Evolutionary conservation across 1,284 basidiomycete genomes (phyloP), one percentile per base, ranked within the genome.

Genomic region (Irpex sp.): DNA sequence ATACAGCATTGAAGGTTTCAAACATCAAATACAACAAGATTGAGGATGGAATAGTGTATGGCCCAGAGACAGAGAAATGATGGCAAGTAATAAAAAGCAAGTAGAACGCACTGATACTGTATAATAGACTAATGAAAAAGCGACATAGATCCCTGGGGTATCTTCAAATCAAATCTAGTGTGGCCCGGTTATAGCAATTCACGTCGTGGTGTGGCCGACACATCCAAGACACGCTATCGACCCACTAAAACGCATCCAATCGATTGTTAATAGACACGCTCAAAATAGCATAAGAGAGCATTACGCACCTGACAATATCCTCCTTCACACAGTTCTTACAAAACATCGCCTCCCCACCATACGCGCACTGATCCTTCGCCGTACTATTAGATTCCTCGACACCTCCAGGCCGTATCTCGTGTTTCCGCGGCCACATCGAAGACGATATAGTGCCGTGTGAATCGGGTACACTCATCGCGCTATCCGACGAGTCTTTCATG

Each of bases 251-350:
- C 9, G 49, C 18, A 6, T 4, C 49, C 49, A 1, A 54, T 54
- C n/a, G 13, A 54, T 15, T 18, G 6, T 54, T 7, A 54, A 15
- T 2, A 54, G 4, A n/a, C 6, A 7, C 32, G 6, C 32, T 38
- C 11, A 7, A 54, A 54, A n/a, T 2, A 18, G 4, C 13, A 13
- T 15, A 49, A 27, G 32, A 54, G 18, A 13, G 11, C 3, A 54
- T 2, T 38, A 54, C 15, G n/a, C 38, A 64, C 62, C 62, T 64
- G 4, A 2, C 13, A 5, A 43, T 32, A 42, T 64, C 62, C 38
- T 64, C 62, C 62, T 42, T 32, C 62, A 64, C 62, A 64, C 62
- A 64, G n/a, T 43, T 43, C 18, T 43, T 32, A 15, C 62, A 64
- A 64, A 64, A 64, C 20, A 42, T 42, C 27, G 62, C 62, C 3